Evolutionary conservation across 129 eudicot species (phyloP).

Genomic region (Daucus carota): DH1_v3.0 NC_030381.2:32169001-32169500

Average conservation of each 20-base stretch:
- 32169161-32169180: neutral
- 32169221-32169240: neutral
- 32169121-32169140: neutral
- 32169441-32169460: neutral
- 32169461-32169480: neutral
- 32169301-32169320: conserved; percentile 2
- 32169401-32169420: neutral
- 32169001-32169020: too few species aligned
- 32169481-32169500: neutral
- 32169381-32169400: neutral
- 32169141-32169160: neutral
- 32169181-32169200: neutral
- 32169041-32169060: too few species aligned
- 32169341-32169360: neutral
- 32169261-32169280: neutral
- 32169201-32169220: neutral
- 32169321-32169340: neutral
- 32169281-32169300: conserved; percentile 1
- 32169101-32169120: too few species aligned
- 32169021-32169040: too few species aligned
- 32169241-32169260: neutral
- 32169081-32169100: too few species aligned
- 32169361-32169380: neutral
- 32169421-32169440: neutral
- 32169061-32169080: too few species aligned